phyloP scores from a whole-genome alignment of 2,329 filamentous ascomycete genomes.

The Arthrinium puccinioides region DNA sequence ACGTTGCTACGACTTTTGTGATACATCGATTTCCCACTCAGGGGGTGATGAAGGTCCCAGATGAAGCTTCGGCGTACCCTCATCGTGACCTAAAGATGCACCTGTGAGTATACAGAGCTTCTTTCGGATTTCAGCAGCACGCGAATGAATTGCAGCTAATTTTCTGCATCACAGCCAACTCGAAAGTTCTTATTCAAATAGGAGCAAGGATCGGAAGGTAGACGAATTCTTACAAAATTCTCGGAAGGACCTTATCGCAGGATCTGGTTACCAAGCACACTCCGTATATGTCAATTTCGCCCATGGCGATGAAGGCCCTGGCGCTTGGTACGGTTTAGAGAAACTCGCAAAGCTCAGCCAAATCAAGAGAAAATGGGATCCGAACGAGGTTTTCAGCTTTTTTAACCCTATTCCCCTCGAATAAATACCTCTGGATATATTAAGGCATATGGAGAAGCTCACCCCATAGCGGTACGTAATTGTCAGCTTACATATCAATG shows the following conservation, averaged over 20 bases:
- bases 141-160: too few species aligned
- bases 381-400: constrained; percentile 7
- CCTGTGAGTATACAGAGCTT: constrained; percentile 5
- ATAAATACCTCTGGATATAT: too few species aligned
- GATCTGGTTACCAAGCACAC: constrained; percentile 4
- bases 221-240: constrained; percentile 1
- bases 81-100: constrained; percentile 6
- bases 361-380: constrained; percentile 7
- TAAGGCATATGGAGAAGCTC: too few species aligned
- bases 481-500: too few species aligned
- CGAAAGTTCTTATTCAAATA: constrained; percentile 4
- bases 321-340: constrained; percentile 2
- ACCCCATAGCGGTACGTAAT: too few species aligned
- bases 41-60: constrained; percentile 1
- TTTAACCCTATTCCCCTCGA: background rate
- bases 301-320: constrained; percentile 10
- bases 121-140: too few species aligned
- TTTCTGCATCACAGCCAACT: too few species aligned
- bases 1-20: constrained; percentile 1
- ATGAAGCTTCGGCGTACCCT: constrained; percentile 2
- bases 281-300: constrained; percentile 11
- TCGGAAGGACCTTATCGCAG: background rate
- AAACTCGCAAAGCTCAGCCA: constrained; percentile 3
- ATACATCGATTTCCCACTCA: constrained; percentile 4
- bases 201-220: background rate